Evolutionary conservation across 1,139 yeast genomes (phyloP), one percentile per base, ranked within the genome.

Genomic region (Pichia cactophila): DNA sequence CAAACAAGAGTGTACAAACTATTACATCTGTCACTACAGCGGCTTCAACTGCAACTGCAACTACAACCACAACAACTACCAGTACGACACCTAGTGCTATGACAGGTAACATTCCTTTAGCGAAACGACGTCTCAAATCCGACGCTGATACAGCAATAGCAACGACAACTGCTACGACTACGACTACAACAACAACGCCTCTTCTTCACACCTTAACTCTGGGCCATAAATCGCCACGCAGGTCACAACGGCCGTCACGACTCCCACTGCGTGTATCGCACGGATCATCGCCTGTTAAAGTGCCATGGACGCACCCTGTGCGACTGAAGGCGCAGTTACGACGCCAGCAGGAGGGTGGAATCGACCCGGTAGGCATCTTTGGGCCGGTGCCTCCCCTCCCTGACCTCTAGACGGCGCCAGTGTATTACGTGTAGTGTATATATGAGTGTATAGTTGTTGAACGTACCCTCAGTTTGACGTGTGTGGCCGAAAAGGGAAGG

Each of bases 401-500:
- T 9, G 38, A 35, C 38, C 38, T 33, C 17, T 33, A 33, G 37
- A 14, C 14, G 5, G 23, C 5, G 23, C 17, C 9, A 14, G 17
- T 14, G 37, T 33, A 33, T 23, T 23, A 23, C 23, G 23, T 23
- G 23, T 23, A 23, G 23, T 23, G 31, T 28, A 10, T 28, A 10
- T 28, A 10, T 28, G 29, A 10, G 5, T 28, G 29, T 28, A 10
- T 28, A 10, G 8, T 7, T 28, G 29, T 28, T 7, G 5, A 17
- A 17, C 20, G 20, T 17, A 46, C 58, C 56, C 48, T 8, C 5
- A 28, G 31, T 17, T 17, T 17, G 20, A 23, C 31, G 12, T 10
- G 31, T 29, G 10, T 31, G 35, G 14, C 35, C 35, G n/a, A 50
- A 53, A 41, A 14, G 33, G 54, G 56, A 42, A 44, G 45, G 47